These are phyloP conservation scores for Pezicula radicicola DNA, from an alignment of 2,329 filamentous ascomycete species.

Conservation along the genomic window DNA sequence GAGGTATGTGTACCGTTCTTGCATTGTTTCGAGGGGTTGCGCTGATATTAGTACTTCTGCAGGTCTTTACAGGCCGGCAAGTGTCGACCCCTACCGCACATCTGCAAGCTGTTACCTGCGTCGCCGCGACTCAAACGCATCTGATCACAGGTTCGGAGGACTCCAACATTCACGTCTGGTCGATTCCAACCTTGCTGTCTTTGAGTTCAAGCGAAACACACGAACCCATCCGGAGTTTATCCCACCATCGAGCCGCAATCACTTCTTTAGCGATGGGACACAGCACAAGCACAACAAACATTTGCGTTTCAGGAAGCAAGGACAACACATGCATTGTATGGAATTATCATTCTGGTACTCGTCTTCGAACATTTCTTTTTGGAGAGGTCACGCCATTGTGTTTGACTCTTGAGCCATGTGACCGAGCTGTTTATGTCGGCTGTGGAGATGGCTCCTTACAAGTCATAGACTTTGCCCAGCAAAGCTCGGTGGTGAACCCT, in stretches of 20 bases:
- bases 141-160: constrained; percentile 79
- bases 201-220: constrained; percentile 49
- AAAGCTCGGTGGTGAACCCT: constrained; percentile 38
- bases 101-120: constrained; percentile 74
- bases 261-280: constrained; percentile 63
- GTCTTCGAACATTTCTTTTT: constrained; percentile 79
- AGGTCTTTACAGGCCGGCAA: constrained; percentile 74
- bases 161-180: constrained; percentile 91
- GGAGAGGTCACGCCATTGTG: constrained; percentile 65
- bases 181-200: constrained; percentile 69
- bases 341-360: constrained; percentile 80
- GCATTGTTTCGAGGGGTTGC: constrained; percentile 3
- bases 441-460: constrained; percentile 80
- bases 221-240: constrained; percentile 75
- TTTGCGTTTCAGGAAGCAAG: constrained; percentile 78
- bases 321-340: constrained; percentile 91
- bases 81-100: constrained; percentile 75
- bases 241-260: constrained; percentile 72
- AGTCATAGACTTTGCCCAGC: constrained; percentile 68
- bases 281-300: constrained; percentile 69
- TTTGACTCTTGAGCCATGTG: constrained; percentile 74
- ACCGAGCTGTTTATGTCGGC: constrained; percentile 77
- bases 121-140: constrained; percentile 70
- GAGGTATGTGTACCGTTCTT: constrained; percentile 60
- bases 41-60: constrained; percentile 15